These are phyloP conservation scores for Mycena pura DNA, from an alignment of 768 basidiomycete species.

Conservation along the genomic window DNA sequence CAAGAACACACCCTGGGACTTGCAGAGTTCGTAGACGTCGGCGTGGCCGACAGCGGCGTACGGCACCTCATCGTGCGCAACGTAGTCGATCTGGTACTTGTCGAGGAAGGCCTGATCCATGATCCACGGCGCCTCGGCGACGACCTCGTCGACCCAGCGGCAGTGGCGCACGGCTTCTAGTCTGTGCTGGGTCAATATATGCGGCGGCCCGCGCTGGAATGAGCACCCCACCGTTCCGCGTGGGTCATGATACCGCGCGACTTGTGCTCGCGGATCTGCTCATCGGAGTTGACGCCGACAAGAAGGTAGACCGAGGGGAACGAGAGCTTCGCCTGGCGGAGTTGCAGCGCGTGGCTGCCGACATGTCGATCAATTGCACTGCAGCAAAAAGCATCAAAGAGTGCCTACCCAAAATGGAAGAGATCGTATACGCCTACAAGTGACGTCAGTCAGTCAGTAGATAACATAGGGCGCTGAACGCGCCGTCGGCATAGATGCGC, in stretches of 20 bases:
- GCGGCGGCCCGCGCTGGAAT: background rate
- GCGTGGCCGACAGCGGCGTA: conserved; percentile 81
- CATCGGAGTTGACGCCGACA: conserved; percentile 92
- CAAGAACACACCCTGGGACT: conserved; percentile 69
- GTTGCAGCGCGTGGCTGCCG: conserved; percentile 87
- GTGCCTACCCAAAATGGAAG: conserved; percentile 89
- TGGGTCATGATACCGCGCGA: conserved; percentile 87
- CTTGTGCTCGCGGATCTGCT: conserved; percentile 81
- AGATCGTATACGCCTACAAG: conserved; percentile 91
- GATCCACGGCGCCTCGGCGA: conserved; percentile 92
- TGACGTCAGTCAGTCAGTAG: conserved; percentile 14
- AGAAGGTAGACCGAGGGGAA: conserved; percentile 91
- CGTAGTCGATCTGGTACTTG: conserved; percentile 91
- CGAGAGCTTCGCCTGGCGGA: conserved; percentile 94
- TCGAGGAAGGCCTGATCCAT: conserved; percentile 83
- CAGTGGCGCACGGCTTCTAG: conserved; percentile 95
- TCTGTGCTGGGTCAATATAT: conserved; percentile 41
- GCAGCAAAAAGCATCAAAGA: conserved; percentile 2
- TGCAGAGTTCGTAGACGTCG: conserved; percentile 86
- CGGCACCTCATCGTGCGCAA: conserved; percentile 94
- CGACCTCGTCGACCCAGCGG: conserved; percentile 95
- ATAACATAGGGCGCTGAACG: conserved; percentile 30
- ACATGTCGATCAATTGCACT: conserved; percentile 6
- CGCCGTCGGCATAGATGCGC: conserved; percentile 93
- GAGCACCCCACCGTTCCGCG: conserved; percentile 68